Percentiles rank a stretch among this genome's conserved stretches.
Conservation (phyloP, 1,284 basidiomycete species). For the Heterobasidion annosum region DNA sequence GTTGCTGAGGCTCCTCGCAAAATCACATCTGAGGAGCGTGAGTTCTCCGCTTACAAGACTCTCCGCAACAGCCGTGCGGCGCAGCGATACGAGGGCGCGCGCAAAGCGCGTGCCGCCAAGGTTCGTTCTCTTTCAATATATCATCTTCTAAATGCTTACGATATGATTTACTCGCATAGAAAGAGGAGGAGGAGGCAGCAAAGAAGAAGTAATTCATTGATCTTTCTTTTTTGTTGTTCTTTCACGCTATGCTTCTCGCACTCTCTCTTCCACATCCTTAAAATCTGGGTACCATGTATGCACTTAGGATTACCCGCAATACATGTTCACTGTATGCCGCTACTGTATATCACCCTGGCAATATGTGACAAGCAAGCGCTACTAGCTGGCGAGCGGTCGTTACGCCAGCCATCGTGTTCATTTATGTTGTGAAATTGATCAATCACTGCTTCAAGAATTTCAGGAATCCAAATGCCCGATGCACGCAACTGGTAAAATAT, state of each 20-base stretch:
- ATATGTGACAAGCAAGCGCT: background rate
- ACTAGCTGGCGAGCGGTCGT: no score
- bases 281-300: conserved; percentile 24
- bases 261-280: conserved; percentile 21
- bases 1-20: conserved; percentile 83
- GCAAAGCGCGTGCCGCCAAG: conserved; percentile 77
- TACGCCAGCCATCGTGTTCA: no score
- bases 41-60: conserved; percentile 82
- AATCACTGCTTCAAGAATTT: no score
- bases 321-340: conserved; percentile 22
- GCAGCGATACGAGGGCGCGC: conserved; percentile 80
- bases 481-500: no score
- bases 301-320: conserved; percentile 21
- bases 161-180: conserved; percentile 33
- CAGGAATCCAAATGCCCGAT: no score
- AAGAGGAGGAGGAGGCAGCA: conserved; percentile 86
- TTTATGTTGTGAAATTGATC: no score
- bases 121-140: conserved; percentile 29
- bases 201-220: conserved; percentile 75
- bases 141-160: conserved; percentile 4
- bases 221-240: conserved; percentile 18
- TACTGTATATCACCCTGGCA: background rate
- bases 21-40: conserved; percentile 89
- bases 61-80: conserved; percentile 84
- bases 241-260: conserved; percentile 18